These are phyloP conservation scores for Amanita polypyramis DNA, from an alignment of 768 basidiomycete species.

Conservation along the genomic window DNA sequence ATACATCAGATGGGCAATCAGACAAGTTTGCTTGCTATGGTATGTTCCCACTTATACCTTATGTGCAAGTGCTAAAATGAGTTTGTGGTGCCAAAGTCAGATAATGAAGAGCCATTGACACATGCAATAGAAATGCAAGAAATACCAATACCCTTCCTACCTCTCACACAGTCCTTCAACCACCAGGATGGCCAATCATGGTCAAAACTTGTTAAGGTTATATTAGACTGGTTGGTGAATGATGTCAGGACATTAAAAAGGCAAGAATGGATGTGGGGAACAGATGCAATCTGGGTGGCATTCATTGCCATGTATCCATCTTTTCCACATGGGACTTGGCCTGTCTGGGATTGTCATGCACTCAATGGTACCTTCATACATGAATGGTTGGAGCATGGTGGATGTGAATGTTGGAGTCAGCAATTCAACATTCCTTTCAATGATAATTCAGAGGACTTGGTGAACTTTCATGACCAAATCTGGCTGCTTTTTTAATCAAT, in stretches of 20 bases:
- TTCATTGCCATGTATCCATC: background rate
- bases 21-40: background rate
- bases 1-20: background rate
- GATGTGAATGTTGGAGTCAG: background rate
- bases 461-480: background rate
- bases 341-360: background rate
- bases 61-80: background rate
- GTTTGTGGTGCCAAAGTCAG: background rate
- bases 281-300: background rate
- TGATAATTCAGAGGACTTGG: background rate
- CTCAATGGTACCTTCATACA: constrained; percentile 2
- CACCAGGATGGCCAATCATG: background rate
- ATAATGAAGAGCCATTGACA: background rate
- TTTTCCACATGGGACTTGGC: background rate
- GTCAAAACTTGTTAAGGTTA: background rate
- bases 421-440: constrained; percentile 1
- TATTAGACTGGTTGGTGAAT: constrained; percentile 3
- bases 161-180: background rate
- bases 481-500: constrained; percentile 1
- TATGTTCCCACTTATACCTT: background rate
- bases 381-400: background rate
- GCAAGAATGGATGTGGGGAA: constrained; percentile 4
- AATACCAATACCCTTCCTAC: constrained; percentile 1
- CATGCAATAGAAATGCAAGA: background rate
- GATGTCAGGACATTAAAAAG: constrained; percentile 1